Evolutionary conservation across 1,139 yeast species (phyloP), one percentile per base, ranked within the genome.

Genomic region (Candida pseudocylindracea): DNA sequence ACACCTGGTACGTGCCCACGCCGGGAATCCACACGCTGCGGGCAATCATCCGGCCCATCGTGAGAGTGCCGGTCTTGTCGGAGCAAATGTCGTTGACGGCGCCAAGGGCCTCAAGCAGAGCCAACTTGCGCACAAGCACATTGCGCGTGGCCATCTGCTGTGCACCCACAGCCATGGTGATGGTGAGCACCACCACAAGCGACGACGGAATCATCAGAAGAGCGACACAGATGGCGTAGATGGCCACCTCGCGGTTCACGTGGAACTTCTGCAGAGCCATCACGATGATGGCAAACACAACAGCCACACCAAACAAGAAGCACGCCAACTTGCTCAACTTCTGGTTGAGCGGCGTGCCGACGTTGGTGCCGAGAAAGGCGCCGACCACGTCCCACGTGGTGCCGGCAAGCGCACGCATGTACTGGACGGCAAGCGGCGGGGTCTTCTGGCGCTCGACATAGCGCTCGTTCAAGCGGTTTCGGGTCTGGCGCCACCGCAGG

Each of bases 81-180:
- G 85, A 75, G 50, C 91, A 76, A 43, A 76, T 74, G 45, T 75
- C 85, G 46, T 73, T 72, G 36, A 76, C 74, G 26, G 85, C 76
- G 24, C 91, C 91, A 31, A 76, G 57, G 24, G 83, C 83, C 47
- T 76, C 91, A 32, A 76, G 58, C 2, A 91, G 74, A 45, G 76
- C 88, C 37, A 78, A 59, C 43, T 73, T 76, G 44, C 91, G 61
- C 12, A 78, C 83, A 51, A 78, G 72, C 28, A 78, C 91, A 44
- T 74, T 58, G 44, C 73, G 64, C 32, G 54, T 50, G 30, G 72
- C 75, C 91, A 78, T 78, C 11, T 70, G 75, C 42, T 72, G 74
- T 29, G 91, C 78, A 20, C 91, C 91, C 38, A 75, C 74, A 7
- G 91, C 85, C 88, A 78, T 76, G 4, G 91, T 76, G 38, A 78